These are phyloP conservation scores for Aspergillus panamensis DNA, from an alignment of 495 filamentous ascomycete genomes.

Conservation along the genomic window DNA sequence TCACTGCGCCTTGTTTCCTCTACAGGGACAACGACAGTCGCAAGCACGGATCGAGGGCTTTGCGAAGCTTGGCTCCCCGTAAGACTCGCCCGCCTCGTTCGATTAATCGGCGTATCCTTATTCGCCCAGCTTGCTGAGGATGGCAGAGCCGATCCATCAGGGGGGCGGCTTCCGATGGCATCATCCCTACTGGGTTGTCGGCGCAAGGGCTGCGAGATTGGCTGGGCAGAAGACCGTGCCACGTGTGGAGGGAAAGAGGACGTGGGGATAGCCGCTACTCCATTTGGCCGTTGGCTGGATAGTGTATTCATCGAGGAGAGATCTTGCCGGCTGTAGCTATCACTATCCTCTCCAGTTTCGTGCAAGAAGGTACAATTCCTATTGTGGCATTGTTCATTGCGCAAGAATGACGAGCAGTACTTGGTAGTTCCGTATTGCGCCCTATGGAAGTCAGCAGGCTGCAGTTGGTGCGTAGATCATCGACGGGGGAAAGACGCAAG, in stretches of 20 bases:
- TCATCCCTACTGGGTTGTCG: slow-evolving; percentile 75
- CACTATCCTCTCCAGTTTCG: slow-evolving; percentile 92
- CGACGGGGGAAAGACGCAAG: too few relatives aligned
- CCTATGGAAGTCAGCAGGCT: slow-evolving; percentile 42
- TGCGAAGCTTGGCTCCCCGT: slow-evolving; percentile 74
- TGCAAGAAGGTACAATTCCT: slow-evolving; percentile 96
- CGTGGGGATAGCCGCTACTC: slow-evolving; percentile 28
- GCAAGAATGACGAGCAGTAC: slow-evolving; percentile 95
- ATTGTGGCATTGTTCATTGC: slow-evolving; percentile 89
- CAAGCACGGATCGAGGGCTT: slow-evolving; percentile 69
- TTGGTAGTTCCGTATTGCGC: slow-evolving; percentile 98
- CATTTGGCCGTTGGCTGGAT: slow-evolving; percentile 62
- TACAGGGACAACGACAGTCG: slow-evolving; percentile 50
- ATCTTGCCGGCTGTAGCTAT: slow-evolving; percentile 93
- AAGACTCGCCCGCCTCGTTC: slow-evolving; percentile 68
- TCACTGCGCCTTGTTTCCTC: slow-evolving; percentile 40
- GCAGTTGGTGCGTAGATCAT: background rate
- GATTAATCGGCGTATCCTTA: slow-evolving; percentile 63
- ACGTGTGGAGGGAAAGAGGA: slow-evolving; percentile 22
- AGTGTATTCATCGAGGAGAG: slow-evolving; percentile 93
- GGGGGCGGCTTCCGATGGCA: slow-evolving; percentile 51
- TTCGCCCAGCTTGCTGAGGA: slow-evolving; percentile 91
- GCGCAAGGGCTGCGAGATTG: slow-evolving; percentile 67
- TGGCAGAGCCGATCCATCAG: slow-evolving; percentile 80
- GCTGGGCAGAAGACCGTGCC: slow-evolving; percentile 33